Evolutionary conservation across 129 eudicot genomes (phyloP).

Genomic region (Apium graveolens): DNA sequence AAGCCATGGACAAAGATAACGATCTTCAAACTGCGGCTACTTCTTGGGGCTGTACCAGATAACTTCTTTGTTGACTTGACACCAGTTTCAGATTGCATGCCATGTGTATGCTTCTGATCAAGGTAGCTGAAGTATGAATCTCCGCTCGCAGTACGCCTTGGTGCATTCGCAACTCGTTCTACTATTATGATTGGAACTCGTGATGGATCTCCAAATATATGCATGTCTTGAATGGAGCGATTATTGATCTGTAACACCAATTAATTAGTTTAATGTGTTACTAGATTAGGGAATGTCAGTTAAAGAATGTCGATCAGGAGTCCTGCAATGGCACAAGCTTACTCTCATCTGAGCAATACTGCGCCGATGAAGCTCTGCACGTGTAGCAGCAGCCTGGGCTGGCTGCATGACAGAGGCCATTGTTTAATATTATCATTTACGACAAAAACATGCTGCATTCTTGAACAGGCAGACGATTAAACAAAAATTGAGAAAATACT

Average conservation of each 20-base stretch:
- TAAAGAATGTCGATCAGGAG: conserved; percentile 1
- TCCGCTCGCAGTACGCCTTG: conserved; percentile 64
- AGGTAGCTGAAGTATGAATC: conserved; percentile 46
- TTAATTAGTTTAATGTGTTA: neutral
- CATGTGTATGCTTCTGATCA: conserved; percentile 41
- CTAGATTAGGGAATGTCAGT: neutral
- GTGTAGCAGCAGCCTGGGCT: conserved; percentile 80
- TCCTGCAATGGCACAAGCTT: conserved; percentile 23
- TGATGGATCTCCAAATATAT: conserved; percentile 92
- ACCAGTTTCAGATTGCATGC: conserved; percentile 28
- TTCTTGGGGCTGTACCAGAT: conserved; percentile 34
- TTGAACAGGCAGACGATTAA: neutral
- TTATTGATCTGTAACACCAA: conserved; percentile 64
- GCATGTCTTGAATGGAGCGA: conserved; percentile 86
- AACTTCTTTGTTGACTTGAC: conserved; percentile 27
- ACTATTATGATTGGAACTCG: conserved; percentile 80
- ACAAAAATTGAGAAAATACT: neutral
- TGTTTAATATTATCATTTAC: neutral
- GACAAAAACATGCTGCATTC: conserved; percentile 2
- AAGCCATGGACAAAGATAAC: conserved; percentile 96
- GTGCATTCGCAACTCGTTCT: conserved; percentile 76
- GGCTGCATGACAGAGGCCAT: conserved; percentile 44
- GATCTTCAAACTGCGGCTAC: conserved; percentile 70
- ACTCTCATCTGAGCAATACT: conserved; percentile 99
- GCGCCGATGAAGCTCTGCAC: conserved; percentile 98